Conservation (phyloP, 2,329 filamentous ascomycete species). For the Cercospora citrullina region DNA sequence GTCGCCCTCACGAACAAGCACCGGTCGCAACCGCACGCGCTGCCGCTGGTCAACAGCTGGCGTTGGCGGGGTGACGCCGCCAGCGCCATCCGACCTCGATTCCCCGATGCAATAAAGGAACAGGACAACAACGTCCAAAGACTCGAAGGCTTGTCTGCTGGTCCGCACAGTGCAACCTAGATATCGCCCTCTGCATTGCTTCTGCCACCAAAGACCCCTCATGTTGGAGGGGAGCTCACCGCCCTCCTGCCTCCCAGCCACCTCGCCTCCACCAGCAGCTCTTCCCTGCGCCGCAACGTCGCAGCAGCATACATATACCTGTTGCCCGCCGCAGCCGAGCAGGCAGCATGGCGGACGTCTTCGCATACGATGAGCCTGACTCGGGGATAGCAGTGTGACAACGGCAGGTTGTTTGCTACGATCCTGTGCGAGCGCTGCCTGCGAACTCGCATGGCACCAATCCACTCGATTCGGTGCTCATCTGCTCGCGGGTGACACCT, state of each 20-base stretch:
- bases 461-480: neutral
- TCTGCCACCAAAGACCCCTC: neutral
- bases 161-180: neutral
- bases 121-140: neutral
- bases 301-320: neutral
- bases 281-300: neutral
- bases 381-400: neutral
- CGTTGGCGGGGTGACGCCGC: conserved; percentile 1
- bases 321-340: neutral
- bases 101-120: neutral
- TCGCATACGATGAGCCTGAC: neutral
- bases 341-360: neutral
- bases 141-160: neutral
- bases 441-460: neutral
- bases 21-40: conserved; percentile 6
- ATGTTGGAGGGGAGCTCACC: neutral
- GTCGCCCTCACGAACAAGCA: conserved; percentile 8
- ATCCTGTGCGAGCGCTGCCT: neutral
- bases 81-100: neutral
- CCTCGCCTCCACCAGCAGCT: neutral
- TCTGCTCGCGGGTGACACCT: conserved; percentile 1
- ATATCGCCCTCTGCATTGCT: neutral
- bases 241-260: neutral
- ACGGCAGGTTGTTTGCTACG: neutral
- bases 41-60: neutral